phyloP scores from a whole-genome alignment of 1,139 yeast species.

The Nakaseomyces kungkrabaensis region DNA sequence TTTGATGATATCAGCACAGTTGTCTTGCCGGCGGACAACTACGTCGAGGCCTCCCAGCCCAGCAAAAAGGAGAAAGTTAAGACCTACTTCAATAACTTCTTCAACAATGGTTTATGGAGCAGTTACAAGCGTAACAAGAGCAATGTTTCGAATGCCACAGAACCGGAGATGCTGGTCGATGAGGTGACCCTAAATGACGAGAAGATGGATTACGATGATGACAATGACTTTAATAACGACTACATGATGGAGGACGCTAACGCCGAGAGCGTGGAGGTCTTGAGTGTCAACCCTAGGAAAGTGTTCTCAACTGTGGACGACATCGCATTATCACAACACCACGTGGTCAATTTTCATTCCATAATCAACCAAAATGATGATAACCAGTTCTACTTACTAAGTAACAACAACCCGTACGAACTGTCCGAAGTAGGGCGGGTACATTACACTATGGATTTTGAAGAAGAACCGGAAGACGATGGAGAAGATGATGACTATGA shows the following conservation, averaged over 20 bases:
- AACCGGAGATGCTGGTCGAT: neutral
- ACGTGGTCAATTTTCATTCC: conserved; percentile 1
- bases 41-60: neutral
- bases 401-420: neutral
- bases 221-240: neutral
- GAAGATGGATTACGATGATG: conserved; percentile 3
- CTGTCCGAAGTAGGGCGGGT: neutral
- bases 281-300: neutral
- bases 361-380: neutral
- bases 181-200: neutral
- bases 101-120: conserved; percentile 1
- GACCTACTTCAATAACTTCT: conserved; percentile 1
- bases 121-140: conserved; percentile 2
- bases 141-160: neutral
- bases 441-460: neutral
- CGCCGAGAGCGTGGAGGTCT: neutral
- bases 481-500: neutral
- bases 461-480: neutral
- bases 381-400: conserved; percentile 1
- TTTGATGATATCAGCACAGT: conserved; percentile 5
- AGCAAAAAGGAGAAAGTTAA: neutral
- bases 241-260: neutral
- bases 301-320: conserved; percentile 2
- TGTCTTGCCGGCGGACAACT: neutral
- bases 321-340: neutral